These are phyloP conservation scores for Trichophyton schoenleinii DNA, from an alignment of 2,329 filamentous ascomycete species.

Conservation along the genomic window DNA sequence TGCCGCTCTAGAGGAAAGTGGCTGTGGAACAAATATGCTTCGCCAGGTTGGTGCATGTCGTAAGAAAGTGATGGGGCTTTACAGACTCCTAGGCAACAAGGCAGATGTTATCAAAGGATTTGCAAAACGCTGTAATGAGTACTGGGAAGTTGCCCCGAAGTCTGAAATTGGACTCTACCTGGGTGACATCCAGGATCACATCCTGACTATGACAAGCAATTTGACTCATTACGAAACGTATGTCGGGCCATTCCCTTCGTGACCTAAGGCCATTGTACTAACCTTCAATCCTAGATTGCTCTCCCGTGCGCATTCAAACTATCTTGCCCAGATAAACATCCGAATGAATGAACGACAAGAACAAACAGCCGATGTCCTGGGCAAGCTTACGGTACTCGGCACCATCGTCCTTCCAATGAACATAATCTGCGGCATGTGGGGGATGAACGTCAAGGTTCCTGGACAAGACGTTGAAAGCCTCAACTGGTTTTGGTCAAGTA, in stretches of 20 bases:
- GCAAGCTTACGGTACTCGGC: constrained; percentile 86
- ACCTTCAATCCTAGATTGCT: constrained; percentile 50
- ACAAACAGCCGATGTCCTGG: constrained; percentile 86
- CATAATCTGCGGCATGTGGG: constrained; percentile 96
- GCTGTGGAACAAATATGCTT: constrained; percentile 65
- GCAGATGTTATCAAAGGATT: constrained; percentile 99
- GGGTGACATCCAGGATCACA: constrained; percentile 97
- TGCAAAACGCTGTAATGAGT: constrained; percentile 93
- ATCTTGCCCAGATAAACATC: constrained; percentile 98
- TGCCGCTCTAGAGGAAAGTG: constrained; percentile 32
- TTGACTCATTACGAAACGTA: constrained; percentile 93
- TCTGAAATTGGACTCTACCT: constrained; percentile 96
- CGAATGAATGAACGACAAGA: constrained; percentile 97
- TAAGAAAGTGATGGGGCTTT: constrained; percentile 95
- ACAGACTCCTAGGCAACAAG: constrained; percentile 87
- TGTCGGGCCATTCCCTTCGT: constrained; percentile 23
- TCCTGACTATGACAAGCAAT: constrained; percentile 97
- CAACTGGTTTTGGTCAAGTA: constrained; percentile 57
- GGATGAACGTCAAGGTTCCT: constrained; percentile 95
- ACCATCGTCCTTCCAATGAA: constrained; percentile 99
- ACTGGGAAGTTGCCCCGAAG: constrained; percentile 89
- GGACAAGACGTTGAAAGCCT: constrained; percentile 75
- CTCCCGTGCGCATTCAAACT: constrained; percentile 84
- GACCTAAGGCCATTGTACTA: constrained; percentile 6
- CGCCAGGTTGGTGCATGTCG: constrained; percentile 83